Base-by-base conservation (phyloP, 305 asterid species). In the Andrographis paniculata region DNA sequence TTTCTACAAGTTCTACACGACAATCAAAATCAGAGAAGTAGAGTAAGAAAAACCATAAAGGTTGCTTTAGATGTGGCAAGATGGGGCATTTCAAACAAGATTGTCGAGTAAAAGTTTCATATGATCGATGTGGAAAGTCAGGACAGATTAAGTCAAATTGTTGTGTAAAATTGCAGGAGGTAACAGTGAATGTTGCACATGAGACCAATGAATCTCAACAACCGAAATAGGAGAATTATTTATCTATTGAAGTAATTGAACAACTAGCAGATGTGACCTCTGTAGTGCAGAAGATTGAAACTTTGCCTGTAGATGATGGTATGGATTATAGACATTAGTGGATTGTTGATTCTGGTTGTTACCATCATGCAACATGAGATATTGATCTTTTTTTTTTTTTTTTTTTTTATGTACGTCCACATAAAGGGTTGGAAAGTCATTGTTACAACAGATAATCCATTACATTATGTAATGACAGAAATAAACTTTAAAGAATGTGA, bases 281-380 rank as follows among this genome's bases (percentile, higher is more conserved):
- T 13, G 16, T 37, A 13, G 42, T 37, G 42, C 42, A 37, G 4
- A 1, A 37, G 17, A 37, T 17, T 0, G 42, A 37, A 17, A n/a
- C 42, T 5, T 33, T 27, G 38, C 9, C 5, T 37, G 8, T 17
- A 13, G 17, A 42, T 17, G 47, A 1, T 5, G 9, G 7, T n/a
- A 18, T 49, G n/a, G 39, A 52, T 18, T 22, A 16, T 13, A 17
- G 3, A 3, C 31, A 54, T 17, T 22, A 42, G 23, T 55, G 60
- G 60, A 55, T 55, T 9, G 16, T 55, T 20, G 60, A 55, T 45
- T 45, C 53, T 1, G 47, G 61, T 35, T 55, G 53, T 33, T 55
- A 39, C 9, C 61, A 56, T 12, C 61, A 56, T 13, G 47, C 14
- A 12, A 45, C 10, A 0, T 19, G 47, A 1, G 14, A 45, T 46